A percentile compares a stretch with the other conserved stretches of the same genome.
Conservation (phyloP, 148 eudicot species). For the Selenicereus undatus region DNA sequence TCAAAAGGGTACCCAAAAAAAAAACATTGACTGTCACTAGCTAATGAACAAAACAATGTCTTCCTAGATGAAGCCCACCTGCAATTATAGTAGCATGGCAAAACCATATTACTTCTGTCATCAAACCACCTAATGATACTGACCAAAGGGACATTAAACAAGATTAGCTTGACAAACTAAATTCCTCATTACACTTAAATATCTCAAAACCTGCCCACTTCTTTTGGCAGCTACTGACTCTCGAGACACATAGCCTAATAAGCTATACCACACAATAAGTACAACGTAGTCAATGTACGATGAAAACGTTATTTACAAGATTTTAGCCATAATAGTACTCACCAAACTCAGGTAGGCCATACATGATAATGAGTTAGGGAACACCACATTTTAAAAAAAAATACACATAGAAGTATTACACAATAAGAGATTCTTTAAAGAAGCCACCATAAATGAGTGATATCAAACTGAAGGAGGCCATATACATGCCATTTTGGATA, state of each 20-base stretch:
- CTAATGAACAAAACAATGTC: not conserved
- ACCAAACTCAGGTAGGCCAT: not conserved
- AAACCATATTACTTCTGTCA: conserved; percentile 1
- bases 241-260: not conserved
- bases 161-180: not conserved
- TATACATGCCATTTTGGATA: not conserved
- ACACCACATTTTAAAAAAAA: not conserved
- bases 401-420: not conserved
- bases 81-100: not conserved
- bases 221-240: not conserved
- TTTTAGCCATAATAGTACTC: not conserved
- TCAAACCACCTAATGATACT: conserved; percentile 1
- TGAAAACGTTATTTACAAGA: not conserved
- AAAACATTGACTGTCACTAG: not conserved
- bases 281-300: not conserved
- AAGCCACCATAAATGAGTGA: not conserved
- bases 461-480: not conserved
- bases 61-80: conserved; percentile 3
- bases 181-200: not conserved
- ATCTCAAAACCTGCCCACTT: not conserved
- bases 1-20: not conserved
- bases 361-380: not conserved
- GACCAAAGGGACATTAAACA: not conserved
- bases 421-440: not conserved
- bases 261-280: not conserved